Evolutionary conservation across 306 rosid genomes (phyloP), one percentile per base, ranked within the genome.

Genomic region (Cicer arietinum): DNA sequence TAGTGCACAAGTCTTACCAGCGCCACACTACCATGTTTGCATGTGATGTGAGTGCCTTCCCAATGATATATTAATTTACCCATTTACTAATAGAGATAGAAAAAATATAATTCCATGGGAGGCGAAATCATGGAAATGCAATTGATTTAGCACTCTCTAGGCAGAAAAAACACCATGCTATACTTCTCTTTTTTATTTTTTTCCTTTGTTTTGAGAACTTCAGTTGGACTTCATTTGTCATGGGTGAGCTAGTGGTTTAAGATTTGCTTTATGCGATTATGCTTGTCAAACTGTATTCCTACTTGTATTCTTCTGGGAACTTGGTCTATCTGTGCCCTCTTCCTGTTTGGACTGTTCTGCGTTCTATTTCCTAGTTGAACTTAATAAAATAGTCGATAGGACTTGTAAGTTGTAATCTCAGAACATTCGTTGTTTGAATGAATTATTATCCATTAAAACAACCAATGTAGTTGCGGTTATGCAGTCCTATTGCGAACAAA

Each of bases 361-460:
- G 37, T 70, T 60, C n/a, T 50, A 8, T 71, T 41, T 79, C 51
- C n/a, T 79, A 10, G 59, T 63, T 63, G 42, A 62, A 20, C 66
- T 39, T 47, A 41, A 20, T 72, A 25, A 10, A 61, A 22, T 42
- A n/a, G 56, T 17, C 11, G 30, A 62, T 22, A 47, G 10, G 16
- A 22, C 8, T 62, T 25, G 22, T 45, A 42, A 43, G 5, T 51
- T 25, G 22, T 71, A 50, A 47, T 30, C 65, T 25, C 11, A 22
- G 16, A 42, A 58, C 52, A 14, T 48, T 12, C n/a, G 16, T 64
- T 12, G 7, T 42, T 22, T 63, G 16, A 39, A 18, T 8, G 42
- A 22, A 22, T 25, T 58, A 6, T 58, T 25, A 25, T 8, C 14
- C 8, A 11, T 11, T 11, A 35, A 58, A 58, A 30, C 3, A 57